Evolutionary conservation across 2,329 filamentous ascomycete species (phyloP).

Genomic region (Exophiala bonariae): DNA sequence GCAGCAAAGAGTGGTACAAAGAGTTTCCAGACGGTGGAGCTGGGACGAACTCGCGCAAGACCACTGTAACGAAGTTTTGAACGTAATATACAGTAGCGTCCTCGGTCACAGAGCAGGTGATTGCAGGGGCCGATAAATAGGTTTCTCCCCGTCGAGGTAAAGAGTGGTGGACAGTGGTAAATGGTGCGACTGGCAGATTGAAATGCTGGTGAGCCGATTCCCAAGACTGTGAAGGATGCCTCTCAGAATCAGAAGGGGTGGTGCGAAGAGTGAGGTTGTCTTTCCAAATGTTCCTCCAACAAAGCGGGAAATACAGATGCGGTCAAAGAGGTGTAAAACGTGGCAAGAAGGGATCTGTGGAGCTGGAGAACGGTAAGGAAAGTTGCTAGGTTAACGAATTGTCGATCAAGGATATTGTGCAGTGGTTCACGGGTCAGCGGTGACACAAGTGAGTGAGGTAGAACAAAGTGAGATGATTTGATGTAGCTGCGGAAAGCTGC

Average conservation of each 20-base stretch:
- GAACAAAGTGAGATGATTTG: slow-evolving; percentile 15
- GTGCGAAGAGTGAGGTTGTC: not conserved
- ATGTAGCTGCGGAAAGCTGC: slow-evolving; percentile 7
- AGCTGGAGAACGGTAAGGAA: slow-evolving; percentile 16
- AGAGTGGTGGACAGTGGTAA: no score
- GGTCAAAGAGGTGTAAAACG: slow-evolving; percentile 3
- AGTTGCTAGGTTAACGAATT: slow-evolving; percentile 10
- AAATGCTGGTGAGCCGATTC: no score
- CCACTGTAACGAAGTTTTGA: slow-evolving; percentile 6
- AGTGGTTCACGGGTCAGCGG: slow-evolving; percentile 4
- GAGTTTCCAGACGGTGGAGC: not conserved
- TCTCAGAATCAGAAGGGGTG: no score
- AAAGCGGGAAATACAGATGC: no score
- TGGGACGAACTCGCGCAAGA: slow-evolving; percentile 5
- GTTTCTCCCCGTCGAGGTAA: no score
- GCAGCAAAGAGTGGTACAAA: slow-evolving; percentile 19
- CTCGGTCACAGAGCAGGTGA: no score
- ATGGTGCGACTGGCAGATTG: no score
- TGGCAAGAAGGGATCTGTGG: slow-evolving; percentile 17
- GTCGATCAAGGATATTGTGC: slow-evolving; percentile 3
- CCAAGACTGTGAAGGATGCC: no score
- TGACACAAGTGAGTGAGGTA: slow-evolving; percentile 13
- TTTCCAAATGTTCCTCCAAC: no score
- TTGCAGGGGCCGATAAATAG: no score
- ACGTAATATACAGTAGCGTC: not conserved